phyloP scores from a whole-genome alignment of 1,139 yeast species.

The Zygoascus meyerae region DNA sequence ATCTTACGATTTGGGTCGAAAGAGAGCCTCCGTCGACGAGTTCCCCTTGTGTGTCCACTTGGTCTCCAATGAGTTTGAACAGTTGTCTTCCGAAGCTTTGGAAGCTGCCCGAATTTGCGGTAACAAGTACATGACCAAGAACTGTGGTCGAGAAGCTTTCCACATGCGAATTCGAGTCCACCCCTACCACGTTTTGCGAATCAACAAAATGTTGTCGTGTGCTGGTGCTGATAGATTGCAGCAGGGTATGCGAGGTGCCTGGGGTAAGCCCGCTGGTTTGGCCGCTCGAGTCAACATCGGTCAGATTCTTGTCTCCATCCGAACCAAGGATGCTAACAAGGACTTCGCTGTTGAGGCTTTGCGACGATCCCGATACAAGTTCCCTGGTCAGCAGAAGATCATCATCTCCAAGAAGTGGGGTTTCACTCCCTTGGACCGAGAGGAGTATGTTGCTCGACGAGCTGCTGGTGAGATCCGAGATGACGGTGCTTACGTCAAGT shows the following conservation, averaged over 20 bases:
- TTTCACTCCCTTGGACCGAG: conserved; percentile 98
- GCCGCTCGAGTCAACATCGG: conserved; percentile 99
- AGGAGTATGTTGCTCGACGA: conserved; percentile 89
- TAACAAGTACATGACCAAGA: conserved; percentile 97
- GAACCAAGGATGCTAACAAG: conserved; percentile 98
- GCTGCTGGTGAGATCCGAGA: conserved; percentile 97
- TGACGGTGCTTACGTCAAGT: conserved; percentile 99
- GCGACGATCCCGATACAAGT: conserved; percentile 99
- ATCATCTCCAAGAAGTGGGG: conserved; percentile 99
- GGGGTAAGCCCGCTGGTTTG: conserved; percentile 99
- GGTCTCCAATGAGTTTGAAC: conserved; percentile 98
- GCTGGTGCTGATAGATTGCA: conserved; percentile 99
- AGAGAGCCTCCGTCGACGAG: conserved; percentile 99
- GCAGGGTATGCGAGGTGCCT: conserved; percentile 99
- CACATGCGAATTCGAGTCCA: conserved; percentile 99
- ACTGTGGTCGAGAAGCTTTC: conserved; percentile 99
- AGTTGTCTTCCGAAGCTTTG: conserved; percentile 98
- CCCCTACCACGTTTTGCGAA: conserved; percentile 99
- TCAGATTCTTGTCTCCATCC: conserved; percentile 95
- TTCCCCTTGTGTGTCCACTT: conserved; percentile 99
- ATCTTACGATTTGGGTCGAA: conserved; percentile 98
- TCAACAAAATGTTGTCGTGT: conserved; percentile 99
- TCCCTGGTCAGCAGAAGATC: conserved; percentile 99
- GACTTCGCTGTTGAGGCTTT: conserved; percentile 97
- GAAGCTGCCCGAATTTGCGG: conserved; percentile 99